Evolutionary conservation across 345 rosid species (phyloP), one percentile per base, ranked within the genome.

Genomic region (Diplotaxis tenuifolia): DNA sequence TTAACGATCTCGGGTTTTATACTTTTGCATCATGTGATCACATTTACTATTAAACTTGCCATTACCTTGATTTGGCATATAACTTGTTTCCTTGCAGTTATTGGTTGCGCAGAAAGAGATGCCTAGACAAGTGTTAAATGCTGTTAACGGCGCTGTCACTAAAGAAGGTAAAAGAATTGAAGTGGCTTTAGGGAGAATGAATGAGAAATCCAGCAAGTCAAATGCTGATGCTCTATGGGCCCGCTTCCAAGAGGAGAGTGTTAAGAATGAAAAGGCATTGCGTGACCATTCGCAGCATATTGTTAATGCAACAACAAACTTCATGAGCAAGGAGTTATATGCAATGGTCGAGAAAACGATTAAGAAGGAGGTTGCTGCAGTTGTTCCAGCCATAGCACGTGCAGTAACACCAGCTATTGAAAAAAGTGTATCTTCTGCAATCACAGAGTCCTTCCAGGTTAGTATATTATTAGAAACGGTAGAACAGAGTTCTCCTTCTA

Each of bases 111-210:
- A 88, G 74, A 93, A 82, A 77, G 98, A 91, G 78, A 78, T 88
- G 89, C 90, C 89, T 84, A 93, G 81, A 74, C 98, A 91, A 78
- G 79, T 91, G 80, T 69, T 84, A 49, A 88, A 77, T 78, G 78
- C 84, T 78, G 85, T 88, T 58, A 83, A 60, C 55, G 73, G 77
- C 23, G 84, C 90, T 9, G 76, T 87, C 45, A 71, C 81, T 10
- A 88, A 86, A 81, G 98, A 93, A 83, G 84, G 91, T 56, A 89
- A 78, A 85, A 85, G 92, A 78, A 74, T 93, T 57, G 96, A 91
- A 82, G 81, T 84, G 79, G 79, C 89, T 61, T 60, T 89, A 55
- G 97, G 96, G 36, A 80, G 83, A 80, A 81, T 60, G 80, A 79
- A 86, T 72, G 97, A 93, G 82, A 93, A 83, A 81, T 81, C 84